Percentiles rank a stretch among this genome's conserved stretches.
Conservation (phyloP, 2,329 filamentous ascomycete genomes). For the Madurella fahalii region DNA sequence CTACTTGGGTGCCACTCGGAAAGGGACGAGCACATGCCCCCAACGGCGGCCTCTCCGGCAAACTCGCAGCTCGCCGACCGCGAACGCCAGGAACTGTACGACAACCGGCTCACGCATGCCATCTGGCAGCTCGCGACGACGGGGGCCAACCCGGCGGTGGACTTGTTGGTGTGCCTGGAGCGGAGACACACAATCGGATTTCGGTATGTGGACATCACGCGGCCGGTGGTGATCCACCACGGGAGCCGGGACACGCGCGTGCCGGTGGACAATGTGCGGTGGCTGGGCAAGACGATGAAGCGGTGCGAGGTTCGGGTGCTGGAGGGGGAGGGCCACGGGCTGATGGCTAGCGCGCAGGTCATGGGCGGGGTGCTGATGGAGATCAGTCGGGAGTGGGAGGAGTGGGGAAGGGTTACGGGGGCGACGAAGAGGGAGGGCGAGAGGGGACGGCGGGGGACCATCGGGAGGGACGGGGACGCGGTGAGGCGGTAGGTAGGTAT, state of each 20-base stretch:
- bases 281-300: constrained; percentile 92
- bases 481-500: background rate
- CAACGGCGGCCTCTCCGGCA: constrained; percentile 44
- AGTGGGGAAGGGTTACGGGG: constrained; percentile 65
- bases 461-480: constrained; percentile 25
- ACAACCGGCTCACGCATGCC: constrained; percentile 79
- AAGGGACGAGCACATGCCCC: constrained; percentile 34
- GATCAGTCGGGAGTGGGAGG: constrained; percentile 90
- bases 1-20: constrained; percentile 17
- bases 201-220: constrained; percentile 91
- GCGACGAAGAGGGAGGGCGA: constrained; percentile 24
- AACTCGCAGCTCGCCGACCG: constrained; percentile 59
- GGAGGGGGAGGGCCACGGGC: constrained; percentile 85
- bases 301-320: constrained; percentile 87
- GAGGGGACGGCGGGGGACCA: constrained; percentile 26
- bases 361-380: constrained; percentile 96
- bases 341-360: constrained; percentile 90
- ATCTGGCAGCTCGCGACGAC: constrained; percentile 93
- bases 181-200: constrained; percentile 89
- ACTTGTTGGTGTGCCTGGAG: constrained; percentile 88
- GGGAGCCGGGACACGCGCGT: constrained; percentile 87
- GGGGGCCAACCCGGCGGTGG: constrained; percentile 88
- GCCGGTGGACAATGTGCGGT: constrained; percentile 89
- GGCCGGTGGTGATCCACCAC: constrained; percentile 89
- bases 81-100: constrained; percentile 72